Base-by-base conservation (phyloP, 305 asterid species). In the Rubia balearica region DNA sequence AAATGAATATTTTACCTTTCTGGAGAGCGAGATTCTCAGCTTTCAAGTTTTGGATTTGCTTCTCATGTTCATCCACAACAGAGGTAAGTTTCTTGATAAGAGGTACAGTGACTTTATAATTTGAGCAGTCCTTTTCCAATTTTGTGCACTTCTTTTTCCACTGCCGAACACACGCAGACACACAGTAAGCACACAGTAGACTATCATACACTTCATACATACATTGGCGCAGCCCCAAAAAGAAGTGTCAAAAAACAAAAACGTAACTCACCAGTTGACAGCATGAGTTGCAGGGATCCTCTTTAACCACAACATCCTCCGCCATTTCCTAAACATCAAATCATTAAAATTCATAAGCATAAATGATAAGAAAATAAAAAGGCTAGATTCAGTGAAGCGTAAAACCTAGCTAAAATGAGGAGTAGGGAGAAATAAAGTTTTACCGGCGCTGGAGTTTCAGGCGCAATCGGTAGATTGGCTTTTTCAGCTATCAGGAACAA, bases 201-300 rank as follows among this genome's bases (percentile, higher is more conserved):
- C 12, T 24, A 8, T 27, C 14, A 48, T 21, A 33, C 14, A 71
- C 12, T 30, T 51, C n/a, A 30, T 3, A 33, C 16, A 30, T 30
- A 30, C 33, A 48, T 22, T 36, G 16, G 38, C 24, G 3, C 8
- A 36, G 33, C 48, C 55, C 7, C 62, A 66, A 14, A 65, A 19
- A 41, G 61, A 76, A 27, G 27, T 8, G 43, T 64, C 65, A 38
- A 60, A 17, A 16, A n/a, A 36, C 16, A 62, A 12, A 24, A 10
- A 5, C 55, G 3, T 7, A 42, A 53, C 13, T 81, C 84, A 89
- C 96, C 85, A 72, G 56, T 21, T 79, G 81, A 70, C 97, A 91
- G 81, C 97, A 91, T 60, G 87, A 60, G 73, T 77, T 83, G 71
- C 86, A 49, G 43, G 85, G 74, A 66, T 84, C 83, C 5, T 79